Evolutionary conservation across 2,329 filamentous ascomycete species (phyloP), one percentile per base, ranked within the genome.

Genomic region (Exophiala phaeomuriformis): DNA sequence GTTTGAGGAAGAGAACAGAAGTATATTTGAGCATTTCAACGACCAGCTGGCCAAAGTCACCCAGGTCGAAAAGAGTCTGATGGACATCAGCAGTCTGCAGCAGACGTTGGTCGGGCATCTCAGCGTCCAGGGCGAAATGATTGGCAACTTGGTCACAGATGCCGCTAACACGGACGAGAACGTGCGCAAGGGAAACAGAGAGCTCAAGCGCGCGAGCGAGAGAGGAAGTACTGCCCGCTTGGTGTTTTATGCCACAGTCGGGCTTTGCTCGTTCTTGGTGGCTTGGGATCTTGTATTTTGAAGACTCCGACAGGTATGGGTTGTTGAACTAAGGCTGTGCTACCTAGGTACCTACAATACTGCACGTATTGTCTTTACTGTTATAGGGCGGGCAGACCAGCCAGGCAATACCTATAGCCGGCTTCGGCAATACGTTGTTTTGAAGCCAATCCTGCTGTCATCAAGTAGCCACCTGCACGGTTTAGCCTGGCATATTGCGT

Each of bases 1-100:
- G 67, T 97, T 98, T 72, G 90, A 91, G 63, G 81, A 89, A 70
- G 90, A 94, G 66, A 96, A 97, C 67, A 84, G 90, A 69, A 84
- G 88, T 59, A 90, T 98, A 84, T 77, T 97, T 63, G 87, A 86
- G 69, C 88, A 95, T 70, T 95, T 94, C 69, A 89, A 96, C 70
- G 89, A 86, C 71, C 90, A 88, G n/a, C 75, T 97, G 67, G 86
- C 90, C 69, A 93, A 97, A 78, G 89, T 97, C 61, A 87, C 86
- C 88, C 94, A 80, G 29, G 90, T 90, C 0, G 90, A 98, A 69
- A 88, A 87, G 67, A 95, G 90, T 0, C 78, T 98, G 4, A 71
- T 95, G 2, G 93, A 98, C 68, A 96, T 98, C 59, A 86, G 89
- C 5, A 90, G 95, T 66, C 76, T 98, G 48, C 93, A 98, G 68